Percentiles rank a stretch among this genome's conserved stretches.
Evolutionary conservation across 1,284 basidiomycete genomes (phyloP).

Genomic region (Ceratobasidium sp.): DNA sequence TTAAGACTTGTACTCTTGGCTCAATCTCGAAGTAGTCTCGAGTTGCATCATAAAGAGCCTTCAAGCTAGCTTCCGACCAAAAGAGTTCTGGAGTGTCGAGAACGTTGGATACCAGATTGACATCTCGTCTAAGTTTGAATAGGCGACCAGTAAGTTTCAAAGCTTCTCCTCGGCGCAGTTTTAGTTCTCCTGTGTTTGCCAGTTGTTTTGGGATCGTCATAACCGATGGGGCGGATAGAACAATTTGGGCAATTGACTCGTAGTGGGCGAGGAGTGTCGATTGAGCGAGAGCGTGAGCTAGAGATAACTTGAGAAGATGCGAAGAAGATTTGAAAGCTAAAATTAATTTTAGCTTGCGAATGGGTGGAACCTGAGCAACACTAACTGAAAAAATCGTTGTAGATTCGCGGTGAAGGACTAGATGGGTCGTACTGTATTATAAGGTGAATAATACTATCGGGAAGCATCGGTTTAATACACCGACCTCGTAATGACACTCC

Average conservation of each 20-base stretch:
- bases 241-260: constrained; percentile 82
- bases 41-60: constrained; percentile 91
- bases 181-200: constrained; percentile 80
- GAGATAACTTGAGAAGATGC: constrained; percentile 87
- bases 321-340: constrained; percentile 89
- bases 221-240: constrained; percentile 80
- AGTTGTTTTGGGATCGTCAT: constrained; percentile 87
- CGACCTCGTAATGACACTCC: constrained; percentile 84
- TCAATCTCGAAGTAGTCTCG: constrained; percentile 95
- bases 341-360: not conserved
- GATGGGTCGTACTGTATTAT: constrained; percentile 78
- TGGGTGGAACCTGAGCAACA: constrained; percentile 43
- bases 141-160: constrained; percentile 87
- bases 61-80: constrained; percentile 92
- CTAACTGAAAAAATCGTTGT: constrained; percentile 91
- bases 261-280: constrained; percentile 92
- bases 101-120: constrained; percentile 94
- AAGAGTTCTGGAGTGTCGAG: constrained; percentile 94
- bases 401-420: constrained; percentile 86
- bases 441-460: constrained; percentile 16
- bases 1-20: constrained; percentile 84
- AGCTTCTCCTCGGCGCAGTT: constrained; percentile 82
- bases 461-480: constrained; percentile 49
- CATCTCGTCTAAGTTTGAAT: constrained; percentile 89
- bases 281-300: constrained; percentile 94